These are phyloP conservation scores for Suillus tomentosus DNA, from an alignment of 768 basidiomycete species.

Conservation along the genomic window DNA sequence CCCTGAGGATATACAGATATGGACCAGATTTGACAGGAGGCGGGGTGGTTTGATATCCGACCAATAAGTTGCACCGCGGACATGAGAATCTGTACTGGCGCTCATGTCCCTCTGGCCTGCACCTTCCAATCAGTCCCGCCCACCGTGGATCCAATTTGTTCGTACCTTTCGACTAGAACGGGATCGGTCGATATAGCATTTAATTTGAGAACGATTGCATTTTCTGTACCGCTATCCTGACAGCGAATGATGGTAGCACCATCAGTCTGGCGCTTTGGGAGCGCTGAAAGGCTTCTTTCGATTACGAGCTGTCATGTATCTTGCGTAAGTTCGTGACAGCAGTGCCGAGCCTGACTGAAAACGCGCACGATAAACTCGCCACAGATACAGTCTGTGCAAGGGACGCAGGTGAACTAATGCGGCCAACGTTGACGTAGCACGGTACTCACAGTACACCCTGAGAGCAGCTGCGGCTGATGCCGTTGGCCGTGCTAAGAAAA, in stretches of 20 bases:
- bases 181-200: constrained; percentile 73
- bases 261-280: constrained; percentile 77
- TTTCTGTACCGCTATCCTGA: constrained; percentile 57
- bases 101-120: constrained; percentile 69
- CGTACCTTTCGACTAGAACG: constrained; percentile 78
- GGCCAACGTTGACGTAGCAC: constrained; percentile 14
- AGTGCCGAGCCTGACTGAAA: background rate
- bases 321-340: constrained; percentile 7
- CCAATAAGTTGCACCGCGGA: constrained; percentile 49
- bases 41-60: constrained; percentile 75
- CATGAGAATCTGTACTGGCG: constrained; percentile 68
- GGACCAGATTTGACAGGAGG: constrained; percentile 77
- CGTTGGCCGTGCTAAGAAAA: constrained; percentile 66
- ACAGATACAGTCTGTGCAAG: constrained; percentile 73
- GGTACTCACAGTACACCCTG: constrained; percentile 75
- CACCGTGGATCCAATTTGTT: constrained; percentile 16
- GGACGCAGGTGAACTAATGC: constrained; percentile 18
- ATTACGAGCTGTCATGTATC: constrained; percentile 65
- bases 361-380: constrained; percentile 80
- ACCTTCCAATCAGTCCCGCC: constrained; percentile 19
- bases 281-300: constrained; percentile 67
- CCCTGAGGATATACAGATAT: constrained; percentile 78
- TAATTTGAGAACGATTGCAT: constrained; percentile 81
- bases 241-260: constrained; percentile 78
- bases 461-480: constrained; percentile 76